A percentile compares a stretch with the other conserved stretches of the same genome.
Evolutionary conservation across 2,329 filamentous ascomycete species (phyloP).

Genomic region (Fusarium sp.): DNA sequence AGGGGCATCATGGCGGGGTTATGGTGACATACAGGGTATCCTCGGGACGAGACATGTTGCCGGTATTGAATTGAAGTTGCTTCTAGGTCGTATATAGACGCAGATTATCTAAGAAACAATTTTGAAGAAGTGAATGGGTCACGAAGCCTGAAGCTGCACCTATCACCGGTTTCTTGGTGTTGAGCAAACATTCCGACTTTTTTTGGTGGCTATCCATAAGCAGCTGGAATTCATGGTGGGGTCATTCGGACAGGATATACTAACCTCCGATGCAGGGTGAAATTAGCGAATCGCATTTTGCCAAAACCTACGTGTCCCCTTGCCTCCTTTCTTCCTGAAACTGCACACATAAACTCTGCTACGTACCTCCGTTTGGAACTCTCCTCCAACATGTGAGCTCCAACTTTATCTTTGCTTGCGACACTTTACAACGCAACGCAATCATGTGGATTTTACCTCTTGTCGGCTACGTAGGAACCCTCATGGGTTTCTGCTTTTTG

Average conservation of each 20-base stretch:
- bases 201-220: slow-evolving; percentile 52
- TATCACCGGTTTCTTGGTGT: slow-evolving; percentile 33
- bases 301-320: slow-evolving; percentile 44
- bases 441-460: slow-evolving; percentile 96
- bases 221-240: slow-evolving; percentile 1
- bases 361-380: slow-evolving; percentile 21
- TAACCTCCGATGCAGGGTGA: not conserved
- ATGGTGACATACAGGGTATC: slow-evolving; percentile 81
- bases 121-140: not conserved
- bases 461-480: slow-evolving; percentile 88
- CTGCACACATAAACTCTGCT: slow-evolving; percentile 12
- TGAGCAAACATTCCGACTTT: slow-evolving; percentile 44
- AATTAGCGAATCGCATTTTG: slow-evolving; percentile 41
- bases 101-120: accelerated
- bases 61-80: not conserved
- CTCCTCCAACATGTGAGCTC: slow-evolving; percentile 45
- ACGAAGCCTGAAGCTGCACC: slow-evolving; percentile 10
- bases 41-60: slow-evolving; percentile 94
- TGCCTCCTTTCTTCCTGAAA: slow-evolving; percentile 28
- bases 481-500: slow-evolving; percentile 92
- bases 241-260: slow-evolving; percentile 23
- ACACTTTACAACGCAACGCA: slow-evolving; percentile 36
- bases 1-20: slow-evolving; percentile 43
- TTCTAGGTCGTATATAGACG: accelerated
- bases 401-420: slow-evolving; percentile 31